Evolutionary conservation across 306 rosid species (phyloP).

Genomic region (Abrus precatorius): DNA sequence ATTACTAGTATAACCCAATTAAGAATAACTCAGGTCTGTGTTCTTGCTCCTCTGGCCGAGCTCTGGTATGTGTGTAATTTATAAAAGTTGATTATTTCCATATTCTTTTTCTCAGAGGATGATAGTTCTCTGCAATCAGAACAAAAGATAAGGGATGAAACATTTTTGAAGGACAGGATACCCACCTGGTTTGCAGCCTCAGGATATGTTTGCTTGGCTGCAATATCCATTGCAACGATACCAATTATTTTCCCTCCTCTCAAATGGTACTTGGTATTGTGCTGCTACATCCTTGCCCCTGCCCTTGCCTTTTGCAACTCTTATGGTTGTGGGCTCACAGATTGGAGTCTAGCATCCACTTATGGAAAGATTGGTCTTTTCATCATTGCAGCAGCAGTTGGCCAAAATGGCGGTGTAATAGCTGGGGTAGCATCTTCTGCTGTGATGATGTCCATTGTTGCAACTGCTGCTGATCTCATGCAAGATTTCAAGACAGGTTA

Average conservation of each 20-base stretch:
- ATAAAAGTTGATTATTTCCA: conserved; percentile 39
- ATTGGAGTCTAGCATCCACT: conserved; percentile 81
- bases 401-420: conserved; percentile 83
- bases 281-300: conserved; percentile 88
- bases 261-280: conserved; percentile 89
- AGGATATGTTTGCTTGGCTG: conserved; percentile 85
- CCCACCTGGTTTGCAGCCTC: conserved; percentile 91
- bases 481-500: conserved; percentile 99
- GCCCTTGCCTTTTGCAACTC: conserved; percentile 97
- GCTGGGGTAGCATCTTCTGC: conserved; percentile 89
- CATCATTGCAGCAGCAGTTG: conserved; percentile 79
- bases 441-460: conserved; percentile 93
- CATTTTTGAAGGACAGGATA: conserved; percentile 84
- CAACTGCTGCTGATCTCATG: conserved; percentile 99
- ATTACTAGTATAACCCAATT: not conserved
- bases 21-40: conserved; percentile 8
- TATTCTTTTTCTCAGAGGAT: conserved; percentile 60
- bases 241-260: conserved; percentile 91
- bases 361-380: conserved; percentile 96
- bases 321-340: conserved; percentile 89
- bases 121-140: conserved; percentile 63
- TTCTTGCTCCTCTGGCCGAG: conserved; percentile 17
- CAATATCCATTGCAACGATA: conserved; percentile 74
- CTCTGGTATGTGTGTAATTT: not conserved
- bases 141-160: conserved; percentile 66